A percentile compares a stretch with the other conserved stretches of the same genome.
Conservation (phyloP, 2,329 filamentous ascomycete genomes). For the Seiridium unicorne region DNA sequence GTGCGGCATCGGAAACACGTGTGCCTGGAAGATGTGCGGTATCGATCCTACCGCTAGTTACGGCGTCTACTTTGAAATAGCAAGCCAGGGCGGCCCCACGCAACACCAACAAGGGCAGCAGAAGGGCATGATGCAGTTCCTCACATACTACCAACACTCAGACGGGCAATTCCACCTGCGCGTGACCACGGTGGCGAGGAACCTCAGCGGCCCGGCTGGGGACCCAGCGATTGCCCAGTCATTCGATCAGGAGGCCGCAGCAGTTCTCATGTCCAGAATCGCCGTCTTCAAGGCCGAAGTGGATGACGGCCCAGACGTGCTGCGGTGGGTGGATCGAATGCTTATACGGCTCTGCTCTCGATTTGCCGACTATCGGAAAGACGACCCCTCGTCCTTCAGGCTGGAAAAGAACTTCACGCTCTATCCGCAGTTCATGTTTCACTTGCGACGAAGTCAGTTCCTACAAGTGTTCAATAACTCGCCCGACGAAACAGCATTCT, state of each 20-base stretch:
- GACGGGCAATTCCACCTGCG: slow-evolving; percentile 94
- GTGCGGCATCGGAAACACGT: slow-evolving; percentile 97
- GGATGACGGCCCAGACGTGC: slow-evolving; percentile 95
- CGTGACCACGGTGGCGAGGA: slow-evolving; percentile 89
- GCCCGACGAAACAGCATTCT: slow-evolving; percentile 98
- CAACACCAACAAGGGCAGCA: slow-evolving; percentile 84
- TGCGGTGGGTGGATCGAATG: slow-evolving; percentile 98
- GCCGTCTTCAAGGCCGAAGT: slow-evolving; percentile 99
- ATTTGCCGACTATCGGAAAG: slow-evolving; percentile 97
- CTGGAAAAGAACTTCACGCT: slow-evolving; percentile 98
- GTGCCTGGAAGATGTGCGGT: slow-evolving; percentile 99
- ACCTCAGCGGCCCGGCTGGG: slow-evolving; percentile 87
- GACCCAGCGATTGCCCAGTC: slow-evolving; percentile 95
- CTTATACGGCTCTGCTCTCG: slow-evolving; percentile 93
- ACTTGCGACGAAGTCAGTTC: slow-evolving; percentile 94
- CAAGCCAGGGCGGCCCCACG: slow-evolving; percentile 83
- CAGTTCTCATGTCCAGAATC: slow-evolving; percentile 98
- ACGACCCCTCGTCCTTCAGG: slow-evolving; percentile 94
- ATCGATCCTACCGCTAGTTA: slow-evolving; percentile 94
- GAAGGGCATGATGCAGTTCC: slow-evolving; percentile 95
- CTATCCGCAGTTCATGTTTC: slow-evolving; percentile 99
- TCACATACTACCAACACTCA: slow-evolving; percentile 98
- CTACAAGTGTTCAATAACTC: slow-evolving; percentile 99
- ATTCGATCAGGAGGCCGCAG: slow-evolving; percentile 96
- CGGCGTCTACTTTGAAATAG: slow-evolving; percentile 96